A percentile compares a stretch with the other conserved stretches of the same genome.
These are phyloP conservation scores for Nothopassalora personata DNA, from an alignment of 2,329 filamentous ascomycete species.

Conservation along the genomic window DNA sequence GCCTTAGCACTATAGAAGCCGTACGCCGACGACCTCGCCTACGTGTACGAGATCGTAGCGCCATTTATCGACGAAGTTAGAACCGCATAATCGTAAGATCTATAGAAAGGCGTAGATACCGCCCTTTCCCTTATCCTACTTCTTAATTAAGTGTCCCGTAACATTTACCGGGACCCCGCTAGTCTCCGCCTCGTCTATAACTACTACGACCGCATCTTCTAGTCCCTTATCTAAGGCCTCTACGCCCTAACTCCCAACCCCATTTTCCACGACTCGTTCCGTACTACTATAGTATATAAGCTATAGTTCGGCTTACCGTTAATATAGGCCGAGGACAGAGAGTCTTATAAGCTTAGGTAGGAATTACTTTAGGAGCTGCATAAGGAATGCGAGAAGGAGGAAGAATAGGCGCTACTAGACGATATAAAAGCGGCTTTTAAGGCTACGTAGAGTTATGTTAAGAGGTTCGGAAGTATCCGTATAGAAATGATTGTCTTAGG, in stretches of 20 bases:
- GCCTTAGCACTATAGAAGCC: conserved; percentile 26
- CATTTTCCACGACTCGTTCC: conserved; percentile 7
- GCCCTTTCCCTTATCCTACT: conserved; percentile 51
- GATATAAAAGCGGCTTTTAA: conserved; percentile 31
- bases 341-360: conserved; percentile 40
- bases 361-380: conserved; percentile 22
- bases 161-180: conserved; percentile 50
- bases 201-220: conserved; percentile 51
- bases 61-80: conserved; percentile 36
- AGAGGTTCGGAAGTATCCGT: conserved; percentile 56
- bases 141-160: conserved; percentile 60
- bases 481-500: conserved; percentile 51
- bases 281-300: conserved; percentile 33
- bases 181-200: conserved; percentile 47
- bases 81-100: conserved; percentile 20
- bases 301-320: conserved; percentile 58
- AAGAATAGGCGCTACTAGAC: conserved; percentile 28
- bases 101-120: conserved; percentile 29
- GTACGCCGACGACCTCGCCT: conserved; percentile 23
- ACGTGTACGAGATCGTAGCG: conserved; percentile 25
- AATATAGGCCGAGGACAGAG: conserved; percentile 52
- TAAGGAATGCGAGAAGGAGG: conserved; percentile 30
- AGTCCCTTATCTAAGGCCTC: conserved; percentile 35
- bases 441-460: conserved; percentile 47
- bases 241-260: conserved; percentile 6